A percentile compares a stretch with the other conserved stretches of the same genome.
Evolutionary conservation across 2,329 filamentous ascomycete genomes (phyloP).

Genomic region (Microsporum audouinii): DNA sequence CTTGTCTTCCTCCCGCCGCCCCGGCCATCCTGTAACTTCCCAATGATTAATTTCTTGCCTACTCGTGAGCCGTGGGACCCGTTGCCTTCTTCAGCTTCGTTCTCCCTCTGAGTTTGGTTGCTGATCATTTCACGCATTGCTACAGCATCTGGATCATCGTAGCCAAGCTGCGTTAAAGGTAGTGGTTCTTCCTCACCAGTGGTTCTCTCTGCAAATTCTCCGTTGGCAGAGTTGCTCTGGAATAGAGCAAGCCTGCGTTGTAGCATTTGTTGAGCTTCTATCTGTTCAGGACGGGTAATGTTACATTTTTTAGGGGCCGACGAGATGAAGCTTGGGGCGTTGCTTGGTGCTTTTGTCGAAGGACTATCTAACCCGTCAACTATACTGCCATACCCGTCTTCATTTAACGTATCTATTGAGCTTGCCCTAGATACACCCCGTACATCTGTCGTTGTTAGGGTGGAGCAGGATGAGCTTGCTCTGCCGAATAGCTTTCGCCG

Average conservation of each 20-base stretch:
- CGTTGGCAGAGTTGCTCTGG: constrained; percentile 16
- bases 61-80: not conserved
- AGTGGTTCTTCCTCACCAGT: constrained; percentile 28
- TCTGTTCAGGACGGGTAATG: not conserved
- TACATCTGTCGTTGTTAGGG: constrained; percentile 14
- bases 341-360: constrained; percentile 16
- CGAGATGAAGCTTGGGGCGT: constrained; percentile 24
- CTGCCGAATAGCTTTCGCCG: constrained; percentile 33
- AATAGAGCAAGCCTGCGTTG: constrained; percentile 12
- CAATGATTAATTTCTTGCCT: constrained; percentile 16
- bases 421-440: constrained; percentile 33
- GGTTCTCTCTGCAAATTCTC: constrained; percentile 13
- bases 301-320: constrained; percentile 18
- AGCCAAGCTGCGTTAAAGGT: constrained; percentile 38
- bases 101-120: constrained; percentile 33
- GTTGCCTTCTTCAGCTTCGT: constrained; percentile 18
- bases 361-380: constrained; percentile 23
- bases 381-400: constrained; percentile 30
- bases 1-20: constrained; percentile 27
- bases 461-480: constrained; percentile 31
- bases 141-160: constrained; percentile 41
- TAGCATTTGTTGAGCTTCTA: constrained; percentile 12
- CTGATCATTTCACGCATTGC: constrained; percentile 47
- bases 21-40: constrained; percentile 26
- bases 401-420: constrained; percentile 41